Evolutionary conservation across 208 protist species (phyloP).

Genomic region (Wallacemonas sp.): DNA sequence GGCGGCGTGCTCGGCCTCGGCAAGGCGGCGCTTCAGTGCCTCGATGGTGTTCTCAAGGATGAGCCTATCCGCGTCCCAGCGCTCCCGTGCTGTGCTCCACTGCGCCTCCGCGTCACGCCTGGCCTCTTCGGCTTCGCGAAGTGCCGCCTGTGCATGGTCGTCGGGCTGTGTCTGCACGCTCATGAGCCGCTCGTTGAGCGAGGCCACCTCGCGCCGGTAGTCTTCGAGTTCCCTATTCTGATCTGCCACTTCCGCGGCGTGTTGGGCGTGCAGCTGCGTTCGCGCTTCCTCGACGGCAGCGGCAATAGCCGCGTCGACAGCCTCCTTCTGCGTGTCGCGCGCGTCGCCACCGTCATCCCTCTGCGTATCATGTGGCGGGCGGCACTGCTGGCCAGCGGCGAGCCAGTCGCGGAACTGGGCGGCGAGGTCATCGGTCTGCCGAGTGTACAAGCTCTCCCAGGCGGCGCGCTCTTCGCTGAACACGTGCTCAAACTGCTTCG

Average conservation of each 20-base stretch:
- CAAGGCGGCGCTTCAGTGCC: conserved; percentile 5
- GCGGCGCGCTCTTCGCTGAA: conserved; percentile 33
- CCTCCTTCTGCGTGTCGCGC: conserved; percentile 3
- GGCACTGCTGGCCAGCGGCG: neutral
- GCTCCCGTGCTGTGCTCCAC: neutral
- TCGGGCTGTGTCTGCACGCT: neutral
- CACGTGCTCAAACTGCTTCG: conserved; percentile 26
- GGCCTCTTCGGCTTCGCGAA: neutral
- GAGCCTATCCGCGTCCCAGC: conserved; percentile 19
- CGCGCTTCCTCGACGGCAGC: neutral
- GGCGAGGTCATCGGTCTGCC: conserved; percentile 7
- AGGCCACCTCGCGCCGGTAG: neutral
- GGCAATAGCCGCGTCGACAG: neutral
- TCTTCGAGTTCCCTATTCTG: neutral
- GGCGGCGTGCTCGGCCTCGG: neutral
- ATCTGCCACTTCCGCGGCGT: neutral
- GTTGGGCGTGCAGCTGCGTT: neutral
- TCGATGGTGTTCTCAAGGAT: conserved; percentile 14
- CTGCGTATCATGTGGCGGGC: too few species aligned
- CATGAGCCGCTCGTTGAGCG: conserved; percentile 4
- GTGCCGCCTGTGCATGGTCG: neutral
- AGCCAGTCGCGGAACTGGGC: conserved; percentile 16
- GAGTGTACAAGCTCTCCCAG: conserved; percentile 19
- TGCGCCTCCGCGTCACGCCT: conserved; percentile 7
- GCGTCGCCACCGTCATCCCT: conserved; percentile 11